phyloP scores from a whole-genome alignment of 2,329 filamentous ascomycete genomes.

The Myriangium duriaei region DNA sequence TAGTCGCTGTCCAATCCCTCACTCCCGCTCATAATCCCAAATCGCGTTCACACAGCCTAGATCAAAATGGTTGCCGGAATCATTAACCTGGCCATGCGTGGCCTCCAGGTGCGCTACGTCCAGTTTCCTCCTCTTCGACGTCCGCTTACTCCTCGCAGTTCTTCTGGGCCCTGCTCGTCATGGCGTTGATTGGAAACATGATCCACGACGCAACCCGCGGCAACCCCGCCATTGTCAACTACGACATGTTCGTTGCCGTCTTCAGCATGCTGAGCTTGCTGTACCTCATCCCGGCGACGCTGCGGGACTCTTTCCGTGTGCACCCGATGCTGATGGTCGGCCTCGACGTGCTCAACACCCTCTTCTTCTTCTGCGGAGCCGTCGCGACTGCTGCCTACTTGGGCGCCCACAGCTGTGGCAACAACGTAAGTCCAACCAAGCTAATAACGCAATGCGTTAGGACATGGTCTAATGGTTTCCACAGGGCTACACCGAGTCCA shows the following conservation, averaged over 20 bases:
- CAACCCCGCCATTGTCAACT: conserved; percentile 45
- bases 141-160: conserved; percentile 31
- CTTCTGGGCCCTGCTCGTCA: conserved; percentile 46
- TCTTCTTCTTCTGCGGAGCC: conserved; percentile 60
- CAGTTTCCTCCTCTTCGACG: background rate
- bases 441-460: conserved; percentile 1
- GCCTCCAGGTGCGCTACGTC: conserved; percentile 15
- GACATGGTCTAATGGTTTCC: conserved; percentile 10
- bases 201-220: conserved; percentile 40
- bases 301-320: conserved; percentile 42
- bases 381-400: conserved; percentile 61
- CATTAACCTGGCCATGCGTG: conserved; percentile 19
- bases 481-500: conserved; percentile 26
- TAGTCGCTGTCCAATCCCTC: conserved; percentile 5
- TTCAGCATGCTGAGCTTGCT: conserved; percentile 54
- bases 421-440: conserved; percentile 32
- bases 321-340: conserved; percentile 40
- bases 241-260: conserved; percentile 57
- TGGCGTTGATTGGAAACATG: conserved; percentile 51
- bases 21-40: conserved; percentile 7
- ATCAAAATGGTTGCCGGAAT: conserved; percentile 14
- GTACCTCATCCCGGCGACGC: conserved; percentile 45
- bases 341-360: conserved; percentile 45
- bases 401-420: conserved; percentile 54
- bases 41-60: conserved; percentile 2